Base-by-base conservation (phyloP, 306 rosid species). In the Vigna radiata region DNA sequence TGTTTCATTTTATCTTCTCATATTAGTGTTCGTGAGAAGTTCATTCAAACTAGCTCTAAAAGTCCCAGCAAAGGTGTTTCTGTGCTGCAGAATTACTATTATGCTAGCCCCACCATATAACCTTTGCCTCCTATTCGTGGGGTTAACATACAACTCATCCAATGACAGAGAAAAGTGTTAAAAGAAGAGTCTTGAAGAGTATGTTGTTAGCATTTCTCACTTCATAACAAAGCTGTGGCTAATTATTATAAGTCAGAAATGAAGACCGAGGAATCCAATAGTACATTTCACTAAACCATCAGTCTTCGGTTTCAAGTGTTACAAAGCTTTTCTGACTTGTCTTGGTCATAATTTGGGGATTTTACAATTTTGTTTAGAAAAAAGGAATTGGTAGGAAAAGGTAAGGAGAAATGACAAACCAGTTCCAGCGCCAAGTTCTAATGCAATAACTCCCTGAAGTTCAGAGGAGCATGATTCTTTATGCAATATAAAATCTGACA, bases 401-500 rank as follows among this genome's bases (percentile, higher is more conserved):
- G 49, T 8, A 37, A 79, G 77, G 53, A 70, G 36, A 25, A 44
- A 41, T 27, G 29, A 68, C 52, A 69, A 41, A 90, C 97, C 95
- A 76, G 97, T 92, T 84, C 97, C 97, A 39, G 95, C 98, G 39
- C 96, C 98, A 80, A 94, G 92, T 68, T 94, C 97, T 73, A 94
- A 59, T 13, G 93, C 89, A 13, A 77, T 72, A 29, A 79, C 82
- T 70, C 95, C 92, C 53, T 84, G 74, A 75, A 90, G 85, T 49
- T 94, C 89, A 46, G 95, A 82, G 31, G 96, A 89, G 65, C 83
- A 85, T 36, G 70, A 59, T 78, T 86, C 78, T 81, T 83, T 90
- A 79, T 89, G 91, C 86, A 92, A 83, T 37, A 90, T 71, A 82
- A 94, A 92, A 92, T 94, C 98, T 74, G 95, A 82, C 60, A 95